Conservation (phyloP, 2,329 filamentous ascomycete genomes). For the Apiospora marii region DNA sequence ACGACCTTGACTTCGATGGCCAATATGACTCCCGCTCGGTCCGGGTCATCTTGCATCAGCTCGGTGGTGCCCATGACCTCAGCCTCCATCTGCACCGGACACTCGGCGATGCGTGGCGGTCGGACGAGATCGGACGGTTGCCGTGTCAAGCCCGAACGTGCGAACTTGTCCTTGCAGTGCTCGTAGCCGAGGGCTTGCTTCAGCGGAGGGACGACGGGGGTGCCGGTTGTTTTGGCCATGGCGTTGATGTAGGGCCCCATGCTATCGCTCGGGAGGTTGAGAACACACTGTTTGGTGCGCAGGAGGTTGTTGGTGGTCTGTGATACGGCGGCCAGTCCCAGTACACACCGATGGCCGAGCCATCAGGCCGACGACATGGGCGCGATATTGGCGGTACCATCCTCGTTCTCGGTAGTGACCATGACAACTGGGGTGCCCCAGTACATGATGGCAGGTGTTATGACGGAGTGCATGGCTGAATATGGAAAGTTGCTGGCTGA, state of each 20-base stretch:
- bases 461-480: slow-evolving; percentile 33
- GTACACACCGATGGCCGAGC: slow-evolving; percentile 52
- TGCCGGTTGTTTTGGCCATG: slow-evolving; percentile 49
- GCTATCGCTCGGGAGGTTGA: slow-evolving; percentile 49
- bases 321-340: slow-evolving; percentile 46
- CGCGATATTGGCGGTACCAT: slow-evolving; percentile 49
- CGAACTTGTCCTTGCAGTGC: slow-evolving; percentile 50
- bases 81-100: slow-evolving; percentile 53
- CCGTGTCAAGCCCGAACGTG: slow-evolving; percentile 43
- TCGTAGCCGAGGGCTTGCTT: slow-evolving; percentile 44
- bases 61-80: slow-evolving; percentile 43
- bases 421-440: slow-evolving; percentile 51
- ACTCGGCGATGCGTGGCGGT: slow-evolving; percentile 47
- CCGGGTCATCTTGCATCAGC: slow-evolving; percentile 43
- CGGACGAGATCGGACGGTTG: slow-evolving; percentile 43
- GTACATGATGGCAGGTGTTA: slow-evolving; percentile 50
- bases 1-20: slow-evolving; percentile 48
- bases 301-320: slow-evolving; percentile 51
- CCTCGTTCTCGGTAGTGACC: slow-evolving; percentile 49
- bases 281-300: slow-evolving; percentile 50
- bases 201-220: slow-evolving; percentile 36
- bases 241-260: slow-evolving; percentile 46
- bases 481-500: neutral
- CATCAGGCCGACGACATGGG: slow-evolving; percentile 55
- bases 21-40: slow-evolving; percentile 39